A percentile compares a stretch with the other conserved stretches of the same genome.
Evolutionary conservation across 495 filamentous ascomycete species (phyloP).

Genomic region (Xylaria flabelliformis): DNA sequence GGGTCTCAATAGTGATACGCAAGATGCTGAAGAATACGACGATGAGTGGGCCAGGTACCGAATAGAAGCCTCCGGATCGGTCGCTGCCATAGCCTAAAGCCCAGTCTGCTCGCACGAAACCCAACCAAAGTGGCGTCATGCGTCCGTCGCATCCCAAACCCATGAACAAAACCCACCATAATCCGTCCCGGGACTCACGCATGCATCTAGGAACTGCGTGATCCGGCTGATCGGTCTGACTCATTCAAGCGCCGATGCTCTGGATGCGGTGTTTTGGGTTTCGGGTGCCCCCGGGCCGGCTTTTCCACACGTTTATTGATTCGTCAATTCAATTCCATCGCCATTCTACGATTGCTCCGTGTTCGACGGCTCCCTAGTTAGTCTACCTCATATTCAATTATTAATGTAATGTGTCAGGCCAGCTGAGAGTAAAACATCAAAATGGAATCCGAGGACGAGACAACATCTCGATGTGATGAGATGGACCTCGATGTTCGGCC

Average conservation of each 20-base stretch:
- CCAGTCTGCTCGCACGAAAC: neutral
- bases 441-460: conserved; percentile 20
- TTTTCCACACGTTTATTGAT: neutral
- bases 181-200: neutral
- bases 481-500: neutral
- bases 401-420: neutral
- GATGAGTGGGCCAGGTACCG: neutral
- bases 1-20: neutral
- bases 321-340: neutral
- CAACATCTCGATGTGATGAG: neutral
- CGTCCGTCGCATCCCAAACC: neutral
- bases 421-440: neutral
- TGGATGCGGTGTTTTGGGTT: neutral
- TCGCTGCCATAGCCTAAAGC: neutral
- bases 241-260: conserved; percentile 16
- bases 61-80: conserved; percentile 5
- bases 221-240: conserved; percentile 14
- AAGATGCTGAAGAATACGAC: neutral
- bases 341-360: neutral
- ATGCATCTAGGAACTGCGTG: neutral
- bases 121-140: conserved; percentile 9
- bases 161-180: neutral
- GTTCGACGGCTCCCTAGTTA: neutral
- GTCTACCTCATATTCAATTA: neutral
- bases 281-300: neutral